phyloP scores from a whole-genome alignment of 108 stramenopile species.

The Discostella pseudostelligera region DNA sequence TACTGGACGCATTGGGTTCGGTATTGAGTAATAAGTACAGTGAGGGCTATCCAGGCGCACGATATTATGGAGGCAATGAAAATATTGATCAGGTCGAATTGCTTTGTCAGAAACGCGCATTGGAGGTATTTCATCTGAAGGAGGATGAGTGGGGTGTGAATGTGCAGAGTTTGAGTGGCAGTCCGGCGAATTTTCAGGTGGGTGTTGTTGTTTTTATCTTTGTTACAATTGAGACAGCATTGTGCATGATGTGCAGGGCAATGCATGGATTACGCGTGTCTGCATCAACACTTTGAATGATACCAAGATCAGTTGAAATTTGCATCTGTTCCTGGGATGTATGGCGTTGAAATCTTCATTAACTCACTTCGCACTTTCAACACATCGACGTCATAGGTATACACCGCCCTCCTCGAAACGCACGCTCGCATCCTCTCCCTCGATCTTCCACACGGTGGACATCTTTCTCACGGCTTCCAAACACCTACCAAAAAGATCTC shows the following conservation, averaged over 20 bases:
- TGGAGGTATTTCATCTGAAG: slow-evolving; percentile 93
- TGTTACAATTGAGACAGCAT: too few species aligned
- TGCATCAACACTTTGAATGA: too few species aligned
- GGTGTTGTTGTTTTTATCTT: slow-evolving; percentile 13
- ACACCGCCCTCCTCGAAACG: slow-evolving; percentile 98
- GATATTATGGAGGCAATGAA: slow-evolving; percentile 97
- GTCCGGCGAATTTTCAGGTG: slow-evolving; percentile 98
- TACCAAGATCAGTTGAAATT: too few species aligned
- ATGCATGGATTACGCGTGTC: too few species aligned
- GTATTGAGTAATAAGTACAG: slow-evolving; percentile 97
- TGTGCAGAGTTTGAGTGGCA: slow-evolving; percentile 95
- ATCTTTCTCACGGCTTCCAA: slow-evolving; percentile 97
- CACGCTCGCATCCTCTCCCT: slow-evolving; percentile 99
- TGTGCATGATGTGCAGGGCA: too few species aligned
- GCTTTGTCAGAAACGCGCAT: slow-evolving; percentile 95
- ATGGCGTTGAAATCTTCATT: too few species aligned
- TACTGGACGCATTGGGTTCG: slow-evolving; percentile 96
- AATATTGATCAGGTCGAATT: slow-evolving; percentile 97
- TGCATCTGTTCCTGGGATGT: too few species aligned
- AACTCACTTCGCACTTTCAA: background rate
- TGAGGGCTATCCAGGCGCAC: slow-evolving; percentile 93
- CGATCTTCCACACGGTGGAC: slow-evolving; percentile 98
- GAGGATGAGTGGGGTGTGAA: slow-evolving; percentile 93
- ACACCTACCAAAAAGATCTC: slow-evolving; percentile 96
- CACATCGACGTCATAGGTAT: slow-evolving; percentile 80